Conservation (phyloP, 768 basidiomycete genomes). For the Suillus ampliporus region DNA sequence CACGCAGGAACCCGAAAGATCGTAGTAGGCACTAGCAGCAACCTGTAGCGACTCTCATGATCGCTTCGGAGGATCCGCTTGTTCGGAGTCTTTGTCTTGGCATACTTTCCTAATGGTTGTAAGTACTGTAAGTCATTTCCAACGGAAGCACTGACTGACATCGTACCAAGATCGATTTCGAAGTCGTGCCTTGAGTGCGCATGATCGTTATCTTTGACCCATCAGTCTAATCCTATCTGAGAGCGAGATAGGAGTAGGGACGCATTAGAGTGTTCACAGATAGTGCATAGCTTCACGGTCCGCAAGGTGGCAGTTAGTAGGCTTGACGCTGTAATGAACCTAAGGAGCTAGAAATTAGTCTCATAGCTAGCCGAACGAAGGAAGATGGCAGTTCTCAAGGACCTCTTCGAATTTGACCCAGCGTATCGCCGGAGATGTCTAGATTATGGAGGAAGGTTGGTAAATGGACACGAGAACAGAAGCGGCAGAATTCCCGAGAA, state of each 20-base stretch:
- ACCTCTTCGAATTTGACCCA: neutral
- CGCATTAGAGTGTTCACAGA: neutral
- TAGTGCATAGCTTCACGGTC: neutral
- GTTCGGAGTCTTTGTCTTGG: neutral
- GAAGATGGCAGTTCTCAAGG: neutral
- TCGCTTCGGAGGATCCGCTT: neutral
- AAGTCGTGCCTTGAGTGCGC: neutral
- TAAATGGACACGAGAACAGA: neutral
- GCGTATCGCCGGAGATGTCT: neutral
- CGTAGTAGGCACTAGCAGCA: neutral
- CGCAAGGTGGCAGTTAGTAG: neutral
- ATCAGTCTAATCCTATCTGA: neutral
- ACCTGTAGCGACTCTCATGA: too few relatives aligned
- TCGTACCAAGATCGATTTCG: neutral
- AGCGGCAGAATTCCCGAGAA: neutral
- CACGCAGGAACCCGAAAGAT: conserved; percentile 1
- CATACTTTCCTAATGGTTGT: neutral
- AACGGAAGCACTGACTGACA: neutral
- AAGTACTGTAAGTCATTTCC: neutral
- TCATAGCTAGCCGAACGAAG: neutral
- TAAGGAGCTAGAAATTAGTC: too few relatives aligned
- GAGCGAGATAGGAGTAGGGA: neutral
- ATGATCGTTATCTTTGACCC: neutral
- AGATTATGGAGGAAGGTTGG: neutral
- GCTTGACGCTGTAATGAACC: neutral